phyloP scores from a whole-genome alignment of 2,329 filamentous ascomycete genomes.

The Epichloe amarillans region DNA sequence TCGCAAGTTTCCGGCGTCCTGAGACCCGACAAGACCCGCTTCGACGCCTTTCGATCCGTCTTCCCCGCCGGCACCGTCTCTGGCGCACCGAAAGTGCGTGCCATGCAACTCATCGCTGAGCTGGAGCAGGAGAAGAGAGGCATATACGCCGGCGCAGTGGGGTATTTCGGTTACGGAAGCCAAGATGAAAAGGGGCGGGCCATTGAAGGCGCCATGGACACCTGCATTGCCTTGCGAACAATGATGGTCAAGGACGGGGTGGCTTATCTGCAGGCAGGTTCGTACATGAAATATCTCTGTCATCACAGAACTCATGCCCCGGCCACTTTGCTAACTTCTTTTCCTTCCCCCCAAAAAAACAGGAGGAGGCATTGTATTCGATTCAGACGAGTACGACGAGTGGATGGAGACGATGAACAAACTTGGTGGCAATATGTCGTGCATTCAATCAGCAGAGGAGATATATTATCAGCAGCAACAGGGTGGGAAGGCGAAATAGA shows the following conservation, averaged over 20 bases:
- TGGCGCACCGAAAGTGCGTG: constrained; percentile 87
- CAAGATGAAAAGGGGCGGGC: constrained; percentile 50
- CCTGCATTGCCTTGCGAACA: constrained; percentile 66
- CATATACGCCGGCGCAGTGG: constrained; percentile 89
- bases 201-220: constrained; percentile 82
- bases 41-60: constrained; percentile 90
- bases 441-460: constrained; percentile 73
- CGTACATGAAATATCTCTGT: constrained; percentile 12
- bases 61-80: constrained; percentile 95
- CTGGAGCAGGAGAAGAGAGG: constrained; percentile 88
- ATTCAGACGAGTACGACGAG: constrained; percentile 86
- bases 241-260: constrained; percentile 90
- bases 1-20: constrained; percentile 91
- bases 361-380: constrained; percentile 83
- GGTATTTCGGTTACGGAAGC: constrained; percentile 83
- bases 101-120: constrained; percentile 95
- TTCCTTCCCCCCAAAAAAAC: neutral
- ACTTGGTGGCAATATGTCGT: constrained; percentile 76
- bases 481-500: neutral
- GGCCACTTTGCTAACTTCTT: neutral
- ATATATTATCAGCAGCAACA: constrained; percentile 30
- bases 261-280: constrained; percentile 75
- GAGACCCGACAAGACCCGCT: constrained; percentile 70
- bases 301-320: too few relatives aligned
- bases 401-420: constrained; percentile 94